Evolutionary conservation across 352 stramenopile genomes (phyloP).

Genomic region (Globisporangium heterothallicum): DNA sequence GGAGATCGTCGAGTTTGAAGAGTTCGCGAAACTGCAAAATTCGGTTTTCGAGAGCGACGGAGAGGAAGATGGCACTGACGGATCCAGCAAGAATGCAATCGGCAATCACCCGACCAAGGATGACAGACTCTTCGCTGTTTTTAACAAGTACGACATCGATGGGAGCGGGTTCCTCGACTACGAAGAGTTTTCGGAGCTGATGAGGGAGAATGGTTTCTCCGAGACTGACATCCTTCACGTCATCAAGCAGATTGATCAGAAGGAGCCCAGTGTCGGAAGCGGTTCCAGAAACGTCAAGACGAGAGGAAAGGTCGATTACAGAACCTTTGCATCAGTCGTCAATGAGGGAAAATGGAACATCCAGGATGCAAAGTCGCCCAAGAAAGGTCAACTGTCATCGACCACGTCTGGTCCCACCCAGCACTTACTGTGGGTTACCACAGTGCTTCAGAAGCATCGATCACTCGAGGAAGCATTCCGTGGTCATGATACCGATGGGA

Average conservation of each 20-base stretch:
- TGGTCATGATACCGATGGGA: slow-evolving; percentile 31
- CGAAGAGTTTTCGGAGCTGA: slow-evolving; percentile 24
- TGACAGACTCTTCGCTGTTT: slow-evolving; percentile 17
- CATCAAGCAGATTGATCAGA: slow-evolving; percentile 26
- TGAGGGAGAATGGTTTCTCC: slow-evolving; percentile 30
- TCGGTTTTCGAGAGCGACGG: background rate
- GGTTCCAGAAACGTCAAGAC: background rate
- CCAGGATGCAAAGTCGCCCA: background rate
- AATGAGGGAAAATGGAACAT: slow-evolving; percentile 19
- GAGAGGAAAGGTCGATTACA: slow-evolving; percentile 16
- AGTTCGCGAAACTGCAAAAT: slow-evolving; percentile 27
- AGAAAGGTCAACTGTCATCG: background rate
- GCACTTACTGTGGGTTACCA: slow-evolving; percentile 16
- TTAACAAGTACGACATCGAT: slow-evolving; percentile 38
- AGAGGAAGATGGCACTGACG: background rate
- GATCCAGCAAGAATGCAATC: background rate
- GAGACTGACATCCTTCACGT: slow-evolving; percentile 21
- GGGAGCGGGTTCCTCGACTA: slow-evolving; percentile 25
- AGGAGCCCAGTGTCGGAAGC: background rate
- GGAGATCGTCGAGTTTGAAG: slow-evolving; percentile 37
- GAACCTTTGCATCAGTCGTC: slow-evolving; percentile 19
- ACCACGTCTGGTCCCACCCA: background rate
- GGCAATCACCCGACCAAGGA: slow-evolving; percentile 1
- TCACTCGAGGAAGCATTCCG: slow-evolving; percentile 34
- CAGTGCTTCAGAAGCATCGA: slow-evolving; percentile 28